phyloP scores from a whole-genome alignment of 2,329 filamentous ascomycete species.

The Apiospora kogelbergensis region DNA sequence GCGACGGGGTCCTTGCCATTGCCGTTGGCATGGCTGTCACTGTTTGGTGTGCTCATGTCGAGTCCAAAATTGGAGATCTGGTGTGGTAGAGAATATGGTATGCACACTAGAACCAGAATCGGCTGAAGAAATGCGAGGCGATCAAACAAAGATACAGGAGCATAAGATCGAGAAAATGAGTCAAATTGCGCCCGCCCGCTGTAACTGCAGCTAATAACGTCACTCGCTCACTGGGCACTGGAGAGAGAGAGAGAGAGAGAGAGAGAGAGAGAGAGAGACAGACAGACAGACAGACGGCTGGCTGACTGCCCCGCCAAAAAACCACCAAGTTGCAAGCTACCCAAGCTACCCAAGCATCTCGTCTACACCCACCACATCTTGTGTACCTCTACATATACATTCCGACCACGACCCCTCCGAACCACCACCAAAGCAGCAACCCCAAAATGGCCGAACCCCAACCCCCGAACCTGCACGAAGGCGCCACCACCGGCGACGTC shows the following conservation, averaged over 20 bases:
- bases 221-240: no score
- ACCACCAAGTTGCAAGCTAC: background rate
- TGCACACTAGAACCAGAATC: background rate
- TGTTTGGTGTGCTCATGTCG: background rate
- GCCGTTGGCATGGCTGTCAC: background rate
- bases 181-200: slow-evolving; percentile 9
- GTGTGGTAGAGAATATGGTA: background rate
- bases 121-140: no score
- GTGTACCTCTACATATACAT: no score
- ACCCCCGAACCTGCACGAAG: slow-evolving; percentile 57
- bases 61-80: background rate
- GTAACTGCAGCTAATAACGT: background rate
- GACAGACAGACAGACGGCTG: no score
- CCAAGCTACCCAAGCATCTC: slow-evolving; percentile 3
- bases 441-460: slow-evolving; percentile 60
- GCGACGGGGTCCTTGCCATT: background rate
- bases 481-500: slow-evolving; percentile 57
- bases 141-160: no score
- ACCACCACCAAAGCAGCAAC: background rate
- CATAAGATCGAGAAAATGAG: slow-evolving; percentile 9
- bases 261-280: no score
- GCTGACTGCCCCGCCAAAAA: background rate
- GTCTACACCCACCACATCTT: no score
- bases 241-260: no score
- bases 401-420: no score